Conservation (phyloP, 805 yeast genomes). For the Wickerhamiella nectarea region DNA sequence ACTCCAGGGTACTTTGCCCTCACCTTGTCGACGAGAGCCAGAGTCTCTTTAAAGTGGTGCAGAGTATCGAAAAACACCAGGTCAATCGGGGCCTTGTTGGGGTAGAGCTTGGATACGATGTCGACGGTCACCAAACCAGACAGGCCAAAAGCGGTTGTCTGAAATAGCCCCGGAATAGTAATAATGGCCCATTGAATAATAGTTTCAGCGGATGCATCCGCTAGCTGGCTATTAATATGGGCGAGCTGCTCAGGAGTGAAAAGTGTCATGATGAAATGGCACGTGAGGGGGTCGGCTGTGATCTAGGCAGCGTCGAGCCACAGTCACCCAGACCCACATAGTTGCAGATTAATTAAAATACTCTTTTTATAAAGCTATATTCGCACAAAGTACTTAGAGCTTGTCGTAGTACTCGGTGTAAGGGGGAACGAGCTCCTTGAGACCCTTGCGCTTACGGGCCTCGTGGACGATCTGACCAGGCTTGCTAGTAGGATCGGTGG, state of each 20-base stretch:
- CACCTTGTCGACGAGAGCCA: conserved; percentile 52
- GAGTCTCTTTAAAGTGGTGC: conserved; percentile 90
- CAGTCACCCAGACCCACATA: too few relatives aligned
- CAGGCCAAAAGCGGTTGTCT: conserved; percentile 90
- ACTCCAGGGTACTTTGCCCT: conserved; percentile 40
- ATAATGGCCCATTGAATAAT: conserved; percentile 67
- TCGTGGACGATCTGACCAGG: conserved; percentile 51
- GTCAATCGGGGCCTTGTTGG: conserved; percentile 38
- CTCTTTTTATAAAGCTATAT: not conserved
- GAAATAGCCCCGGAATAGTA: conserved; percentile 73
- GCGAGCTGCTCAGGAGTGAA: conserved; percentile 35
- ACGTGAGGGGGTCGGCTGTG: not conserved
- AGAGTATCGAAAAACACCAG: conserved; percentile 79
- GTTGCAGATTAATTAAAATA: not conserved
- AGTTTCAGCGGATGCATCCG: conserved; percentile 49
- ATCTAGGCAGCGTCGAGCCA: too few relatives aligned
- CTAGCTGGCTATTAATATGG: conserved; percentile 51
- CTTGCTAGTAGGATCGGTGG: conserved; percentile 69
- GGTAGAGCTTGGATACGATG: conserved; percentile 46
- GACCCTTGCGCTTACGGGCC: conserved; percentile 90
- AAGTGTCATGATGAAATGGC: conserved; percentile 7
- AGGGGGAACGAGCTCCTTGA: conserved; percentile 95
- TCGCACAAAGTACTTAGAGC: conserved; percentile 24
- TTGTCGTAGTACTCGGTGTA: conserved; percentile 91
- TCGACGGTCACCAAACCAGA: conserved; percentile 84